Evolutionary conservation across 352 stramenopile genomes (phyloP).

Genomic region (Globisporangium cystogenes): DNA sequence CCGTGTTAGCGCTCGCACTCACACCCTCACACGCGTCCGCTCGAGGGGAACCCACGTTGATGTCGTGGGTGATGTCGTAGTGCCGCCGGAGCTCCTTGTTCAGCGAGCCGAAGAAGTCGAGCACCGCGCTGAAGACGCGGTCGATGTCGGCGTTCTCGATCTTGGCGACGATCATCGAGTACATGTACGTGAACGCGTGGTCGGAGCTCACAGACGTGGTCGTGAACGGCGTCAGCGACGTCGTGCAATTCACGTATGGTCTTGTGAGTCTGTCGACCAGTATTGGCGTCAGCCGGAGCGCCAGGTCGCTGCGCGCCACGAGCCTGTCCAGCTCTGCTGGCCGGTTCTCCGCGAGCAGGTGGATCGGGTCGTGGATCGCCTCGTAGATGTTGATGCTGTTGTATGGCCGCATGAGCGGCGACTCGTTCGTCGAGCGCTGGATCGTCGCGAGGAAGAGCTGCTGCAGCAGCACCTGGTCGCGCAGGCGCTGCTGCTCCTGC

Average conservation of each 20-base stretch:
- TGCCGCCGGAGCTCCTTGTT: background rate
- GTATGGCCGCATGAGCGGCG: conserved; percentile 28
- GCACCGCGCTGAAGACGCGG: background rate
- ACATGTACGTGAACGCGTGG: conserved; percentile 25
- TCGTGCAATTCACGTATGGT: conserved; percentile 18
- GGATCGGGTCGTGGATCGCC: conserved; percentile 26
- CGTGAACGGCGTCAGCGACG: conserved; percentile 26
- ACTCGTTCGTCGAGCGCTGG: conserved; percentile 34
- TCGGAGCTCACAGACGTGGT: conserved; percentile 49
- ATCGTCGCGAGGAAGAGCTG: conserved; percentile 55
- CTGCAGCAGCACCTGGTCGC: conserved; percentile 47
- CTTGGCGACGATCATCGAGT: conserved; percentile 40
- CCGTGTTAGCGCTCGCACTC: background rate
- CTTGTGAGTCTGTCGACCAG: conserved; percentile 30
- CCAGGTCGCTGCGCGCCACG: conserved; percentile 27
- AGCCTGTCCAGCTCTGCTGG: conserved; percentile 25
- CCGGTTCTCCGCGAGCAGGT: background rate
- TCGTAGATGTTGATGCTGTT: conserved; percentile 44
- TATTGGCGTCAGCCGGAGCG: conserved; percentile 22
- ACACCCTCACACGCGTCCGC: background rate
- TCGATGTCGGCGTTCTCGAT: conserved; percentile 10
- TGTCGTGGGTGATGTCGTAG: conserved; percentile 1
- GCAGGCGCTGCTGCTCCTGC: conserved; percentile 33
- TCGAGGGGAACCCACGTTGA: background rate
- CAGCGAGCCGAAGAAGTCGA: background rate